Percentiles rank a stretch among this genome's conserved stretches.
Conservation (phyloP, 768 basidiomycete species). For the Lactarius evosmus region DNA sequence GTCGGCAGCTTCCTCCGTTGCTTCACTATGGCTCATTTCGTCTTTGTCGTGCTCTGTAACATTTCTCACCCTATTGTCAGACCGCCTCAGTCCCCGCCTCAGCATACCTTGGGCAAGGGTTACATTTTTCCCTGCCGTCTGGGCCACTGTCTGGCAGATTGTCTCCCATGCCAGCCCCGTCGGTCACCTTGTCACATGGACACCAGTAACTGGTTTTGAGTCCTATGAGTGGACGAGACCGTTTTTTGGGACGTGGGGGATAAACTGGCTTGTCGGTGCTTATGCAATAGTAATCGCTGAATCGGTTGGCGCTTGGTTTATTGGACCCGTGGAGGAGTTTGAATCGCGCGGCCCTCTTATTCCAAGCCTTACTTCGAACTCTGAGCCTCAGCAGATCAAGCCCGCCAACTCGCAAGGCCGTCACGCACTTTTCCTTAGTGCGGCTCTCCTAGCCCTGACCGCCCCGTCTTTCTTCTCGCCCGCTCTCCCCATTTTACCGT, state of each 20-base stretch:
- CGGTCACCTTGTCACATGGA: constrained; percentile 73
- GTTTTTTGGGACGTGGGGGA: constrained; percentile 52
- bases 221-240: constrained; percentile 65
- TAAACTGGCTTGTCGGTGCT: constrained; percentile 73
- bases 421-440: constrained; percentile 39
- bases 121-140: constrained; percentile 64
- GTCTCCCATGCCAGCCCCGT: constrained; percentile 58
- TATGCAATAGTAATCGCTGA: constrained; percentile 70
- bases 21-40: constrained; percentile 44
- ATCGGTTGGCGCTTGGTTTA: constrained; percentile 52
- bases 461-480: constrained; percentile 54
- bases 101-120: constrained; percentile 42
- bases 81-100: constrained; percentile 38
- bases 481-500: constrained; percentile 41
- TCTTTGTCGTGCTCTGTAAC: constrained; percentile 39
- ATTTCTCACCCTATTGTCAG: constrained; percentile 40
- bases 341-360: constrained; percentile 32
- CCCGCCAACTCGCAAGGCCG: constrained; percentile 20
- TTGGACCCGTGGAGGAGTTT: constrained; percentile 50
- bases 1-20: constrained; percentile 46
- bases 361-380: constrained; percentile 12
- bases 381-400: constrained; percentile 20
- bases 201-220: constrained; percentile 49
- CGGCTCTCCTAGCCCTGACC: constrained; percentile 44
- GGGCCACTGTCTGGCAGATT: constrained; percentile 60